Evolutionary conservation across 306 rosid species (phyloP).

Genomic region (Benincasa hispida): DNA sequence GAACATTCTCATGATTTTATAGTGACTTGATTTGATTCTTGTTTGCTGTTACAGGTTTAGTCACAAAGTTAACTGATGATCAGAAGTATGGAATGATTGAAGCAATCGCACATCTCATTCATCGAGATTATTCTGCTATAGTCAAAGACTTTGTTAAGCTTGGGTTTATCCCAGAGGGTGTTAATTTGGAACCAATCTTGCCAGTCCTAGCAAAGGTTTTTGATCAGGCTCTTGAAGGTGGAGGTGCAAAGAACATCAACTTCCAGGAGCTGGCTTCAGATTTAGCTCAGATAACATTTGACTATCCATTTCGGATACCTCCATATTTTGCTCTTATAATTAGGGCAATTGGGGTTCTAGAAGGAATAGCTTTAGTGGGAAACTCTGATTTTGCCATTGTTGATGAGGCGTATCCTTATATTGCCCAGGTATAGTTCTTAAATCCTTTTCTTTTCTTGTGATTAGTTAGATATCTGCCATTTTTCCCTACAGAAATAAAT

Average conservation of each 20-base stretch:
- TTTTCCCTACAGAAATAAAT: not conserved
- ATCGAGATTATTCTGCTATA: conserved; percentile 86
- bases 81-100: conserved; percentile 98
- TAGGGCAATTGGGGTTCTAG: conserved; percentile 93
- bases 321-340: conserved; percentile 97
- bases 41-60: conserved; percentile 62
- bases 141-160: conserved; percentile 93
- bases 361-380: conserved; percentile 97
- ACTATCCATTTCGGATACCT: conserved; percentile 96
- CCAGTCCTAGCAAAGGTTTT: conserved; percentile 97
- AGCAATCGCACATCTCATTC: conserved; percentile 96
- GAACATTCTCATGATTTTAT: not conserved
- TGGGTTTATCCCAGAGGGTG: conserved; percentile 86
- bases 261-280: conserved; percentile 98
- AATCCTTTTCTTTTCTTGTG: not conserved
- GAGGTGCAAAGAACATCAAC: conserved; percentile 95
- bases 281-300: conserved; percentile 96
- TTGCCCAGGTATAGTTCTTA: conserved; percentile 68
- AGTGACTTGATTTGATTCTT: not conserved
- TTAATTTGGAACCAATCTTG: conserved; percentile 86
- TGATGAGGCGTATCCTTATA: conserved; percentile 96
- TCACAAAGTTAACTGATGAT: conserved; percentile 95
- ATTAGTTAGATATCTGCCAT: not conserved
- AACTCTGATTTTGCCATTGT: conserved; percentile 95
- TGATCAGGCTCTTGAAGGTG: conserved; percentile 98